Percentiles rank a stretch among this genome's conserved stretches.
These are phyloP conservation scores for Fusarium sp. DNA, from an alignment of 2,329 filamentous ascomycete genomes.

Conservation along the genomic window DNA sequence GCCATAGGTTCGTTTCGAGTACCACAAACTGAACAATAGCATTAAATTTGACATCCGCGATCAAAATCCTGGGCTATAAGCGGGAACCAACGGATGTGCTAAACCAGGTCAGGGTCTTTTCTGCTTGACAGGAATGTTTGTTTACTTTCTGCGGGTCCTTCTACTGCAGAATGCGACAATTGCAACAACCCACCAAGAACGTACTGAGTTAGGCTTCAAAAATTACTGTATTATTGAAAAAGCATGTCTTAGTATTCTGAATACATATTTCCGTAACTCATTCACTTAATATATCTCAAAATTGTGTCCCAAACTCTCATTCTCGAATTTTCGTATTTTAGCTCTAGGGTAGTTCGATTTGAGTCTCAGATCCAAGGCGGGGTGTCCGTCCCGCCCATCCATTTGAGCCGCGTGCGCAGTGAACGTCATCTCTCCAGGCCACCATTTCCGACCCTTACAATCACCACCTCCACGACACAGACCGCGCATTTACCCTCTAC, in stretches of 20 bases:
- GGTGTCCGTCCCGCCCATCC: slow-evolving; percentile 8
- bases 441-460: slow-evolving; percentile 17
- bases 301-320: fast-evolving
- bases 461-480: background rate
- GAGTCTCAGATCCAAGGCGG: slow-evolving; percentile 9
- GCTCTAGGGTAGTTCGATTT: background rate
- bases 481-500: background rate
- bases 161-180: background rate
- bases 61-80: background rate
- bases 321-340: background rate
- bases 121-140: background rate
- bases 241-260: fast-evolving
- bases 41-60: background rate
- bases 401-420: slow-evolving; percentile 32
- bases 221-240: fast-evolving
- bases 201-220: fast-evolving
- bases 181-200: fast-evolving
- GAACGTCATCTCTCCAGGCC: slow-evolving; percentile 44
- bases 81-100: slow-evolving; percentile 15
- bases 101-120: slow-evolving; percentile 18
- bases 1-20: background rate
- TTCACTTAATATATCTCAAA: fast-evolving
- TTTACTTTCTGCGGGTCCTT: slow-evolving; percentile 1
- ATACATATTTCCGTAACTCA: fast-evolving
- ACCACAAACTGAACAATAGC: background rate